phyloP scores from a whole-genome alignment of 2,329 filamentous ascomycete genomes.

The Saccharata proteae region DNA sequence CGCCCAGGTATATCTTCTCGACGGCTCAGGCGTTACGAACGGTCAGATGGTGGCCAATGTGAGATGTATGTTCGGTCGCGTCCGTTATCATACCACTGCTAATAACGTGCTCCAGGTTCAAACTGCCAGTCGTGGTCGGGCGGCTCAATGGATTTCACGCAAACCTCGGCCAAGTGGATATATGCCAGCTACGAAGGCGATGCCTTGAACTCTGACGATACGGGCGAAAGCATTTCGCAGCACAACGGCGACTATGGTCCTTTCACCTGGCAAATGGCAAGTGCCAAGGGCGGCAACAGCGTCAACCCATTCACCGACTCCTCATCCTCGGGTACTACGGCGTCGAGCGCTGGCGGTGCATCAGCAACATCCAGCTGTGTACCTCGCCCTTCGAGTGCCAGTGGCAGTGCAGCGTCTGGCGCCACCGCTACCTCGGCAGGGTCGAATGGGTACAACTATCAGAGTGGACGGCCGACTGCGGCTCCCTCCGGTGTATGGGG shows the following conservation, averaged over 20 bases:
- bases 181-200: slow-evolving; percentile 35
- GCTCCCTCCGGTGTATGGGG: not conserved
- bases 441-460: not conserved
- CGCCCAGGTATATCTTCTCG: slow-evolving; percentile 37
- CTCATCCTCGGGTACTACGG: slow-evolving; percentile 13
- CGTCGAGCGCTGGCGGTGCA: not conserved
- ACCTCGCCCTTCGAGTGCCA: slow-evolving; percentile 13
- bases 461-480: not conserved
- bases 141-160: slow-evolving; percentile 38
- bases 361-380: slow-evolving; percentile 17
- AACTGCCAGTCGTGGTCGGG: slow-evolving; percentile 42
- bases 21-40: slow-evolving; percentile 40
- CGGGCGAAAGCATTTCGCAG: slow-evolving; percentile 29
- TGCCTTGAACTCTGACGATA: slow-evolving; percentile 35
- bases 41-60: slow-evolving; percentile 46
- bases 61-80: slow-evolving; percentile 28
- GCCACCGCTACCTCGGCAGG: slow-evolving; percentile 7
- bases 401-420: slow-evolving; percentile 9
- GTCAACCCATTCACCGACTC: slow-evolving; percentile 30
- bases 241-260: slow-evolving; percentile 30
- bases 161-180: slow-evolving; percentile 36
- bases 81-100: not conserved
- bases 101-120: slow-evolving; percentile 24
- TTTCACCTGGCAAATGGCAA: slow-evolving; percentile 36
- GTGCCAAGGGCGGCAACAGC: slow-evolving; percentile 37